Conservation (phyloP, 768 basidiomycete species). For the Termitomyces sp. region DNA sequence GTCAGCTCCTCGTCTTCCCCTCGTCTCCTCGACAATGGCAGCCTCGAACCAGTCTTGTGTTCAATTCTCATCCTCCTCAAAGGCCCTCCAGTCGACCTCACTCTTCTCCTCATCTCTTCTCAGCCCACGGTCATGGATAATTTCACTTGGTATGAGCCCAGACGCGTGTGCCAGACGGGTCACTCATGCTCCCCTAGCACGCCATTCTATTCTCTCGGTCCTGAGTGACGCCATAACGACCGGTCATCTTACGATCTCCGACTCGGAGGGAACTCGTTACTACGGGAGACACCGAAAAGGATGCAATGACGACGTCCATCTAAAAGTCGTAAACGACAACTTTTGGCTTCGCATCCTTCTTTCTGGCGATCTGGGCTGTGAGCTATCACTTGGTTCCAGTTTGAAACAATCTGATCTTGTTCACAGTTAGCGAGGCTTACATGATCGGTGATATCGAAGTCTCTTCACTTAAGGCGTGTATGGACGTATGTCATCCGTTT, state of each 20-base stretch:
- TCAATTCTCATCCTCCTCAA: conserved; percentile 37
- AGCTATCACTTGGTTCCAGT: conserved; percentile 20
- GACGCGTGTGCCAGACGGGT: background rate
- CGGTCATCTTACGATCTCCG: conserved; percentile 58
- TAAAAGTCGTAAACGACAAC: conserved; percentile 52
- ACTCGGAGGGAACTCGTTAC: conserved; percentile 53
- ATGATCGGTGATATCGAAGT: conserved; percentile 70
- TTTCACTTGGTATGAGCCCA: conserved; percentile 40
- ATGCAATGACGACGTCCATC: conserved; percentile 55
- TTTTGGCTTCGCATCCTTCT: conserved; percentile 67
- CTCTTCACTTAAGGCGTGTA: conserved; percentile 50
- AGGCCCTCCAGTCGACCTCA: conserved; percentile 37
- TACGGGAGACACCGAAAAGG: conserved; percentile 56
- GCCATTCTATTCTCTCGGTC: conserved; percentile 54
- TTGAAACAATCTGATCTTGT: conserved; percentile 12
- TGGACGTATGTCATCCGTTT: conserved; percentile 48
- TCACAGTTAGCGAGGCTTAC: conserved; percentile 68
- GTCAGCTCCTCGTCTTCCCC: conserved; percentile 16
- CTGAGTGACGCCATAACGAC: conserved; percentile 52
- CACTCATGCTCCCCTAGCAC: conserved; percentile 34
- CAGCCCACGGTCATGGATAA: conserved; percentile 44
- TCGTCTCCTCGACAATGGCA: conserved; percentile 27
- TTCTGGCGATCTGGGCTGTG: conserved; percentile 66
- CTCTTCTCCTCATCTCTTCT: conserved; percentile 39
- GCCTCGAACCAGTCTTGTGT: conserved; percentile 34